phyloP scores from a whole-genome alignment of 2,329 filamentous ascomycete species.

The Aspergillus ustus region DNA sequence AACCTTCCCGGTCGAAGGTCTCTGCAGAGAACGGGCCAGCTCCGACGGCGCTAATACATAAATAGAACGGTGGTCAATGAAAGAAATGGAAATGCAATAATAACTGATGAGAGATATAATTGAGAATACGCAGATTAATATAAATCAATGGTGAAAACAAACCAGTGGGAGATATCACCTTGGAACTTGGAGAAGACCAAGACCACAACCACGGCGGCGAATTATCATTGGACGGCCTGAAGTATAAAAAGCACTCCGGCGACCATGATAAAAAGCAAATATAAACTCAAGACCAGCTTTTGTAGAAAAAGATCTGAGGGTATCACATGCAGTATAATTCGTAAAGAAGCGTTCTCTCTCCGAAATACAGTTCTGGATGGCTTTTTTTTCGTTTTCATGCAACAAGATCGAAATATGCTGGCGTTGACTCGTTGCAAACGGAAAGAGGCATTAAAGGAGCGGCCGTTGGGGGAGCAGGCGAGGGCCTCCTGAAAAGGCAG shows the following conservation, averaged over 20 bases:
- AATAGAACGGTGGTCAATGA: neutral
- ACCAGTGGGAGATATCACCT: neutral
- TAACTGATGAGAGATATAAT: neutral
- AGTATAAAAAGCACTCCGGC: neutral
- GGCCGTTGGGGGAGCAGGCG: neutral
- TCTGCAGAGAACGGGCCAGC: neutral
- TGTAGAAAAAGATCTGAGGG: neutral
- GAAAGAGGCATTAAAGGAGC: neutral
- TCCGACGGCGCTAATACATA: neutral
- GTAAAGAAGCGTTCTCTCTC: neutral
- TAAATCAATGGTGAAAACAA: neutral
- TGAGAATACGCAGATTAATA: neutral
- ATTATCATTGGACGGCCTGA: neutral
- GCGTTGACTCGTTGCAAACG: neutral
- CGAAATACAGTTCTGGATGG: neutral
- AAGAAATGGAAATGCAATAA: neutral
- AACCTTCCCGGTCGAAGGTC: conserved; percentile 1
- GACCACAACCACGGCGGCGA: no score
- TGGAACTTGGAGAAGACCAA: neutral
- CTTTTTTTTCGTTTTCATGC: neutral
- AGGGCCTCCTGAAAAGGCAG: neutral
- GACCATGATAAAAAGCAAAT: neutral
- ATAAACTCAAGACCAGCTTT: conserved; percentile 21
- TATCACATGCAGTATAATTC: neutral
- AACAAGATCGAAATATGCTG: neutral